A percentile compares a stretch with the other conserved stretches of the same genome.
These are phyloP conservation scores for Suillus cothurnatus DNA, from an alignment of 768 basidiomycete species.

Conservation along the genomic window DNA sequence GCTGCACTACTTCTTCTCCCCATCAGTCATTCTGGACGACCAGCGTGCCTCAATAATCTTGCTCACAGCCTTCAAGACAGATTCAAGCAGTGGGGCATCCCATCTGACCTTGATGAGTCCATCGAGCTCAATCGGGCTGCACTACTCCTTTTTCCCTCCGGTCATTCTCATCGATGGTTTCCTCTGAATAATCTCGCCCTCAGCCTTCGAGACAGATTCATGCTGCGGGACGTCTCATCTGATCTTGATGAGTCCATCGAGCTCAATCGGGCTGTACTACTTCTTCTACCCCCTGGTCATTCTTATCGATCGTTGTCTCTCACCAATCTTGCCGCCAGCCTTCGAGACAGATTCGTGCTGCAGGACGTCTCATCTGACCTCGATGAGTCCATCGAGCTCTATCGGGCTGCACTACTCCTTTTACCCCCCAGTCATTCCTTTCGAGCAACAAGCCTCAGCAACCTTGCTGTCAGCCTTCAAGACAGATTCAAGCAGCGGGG, in stretches of 20 bases:
- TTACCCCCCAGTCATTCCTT: neutral
- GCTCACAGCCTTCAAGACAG: too few relatives aligned
- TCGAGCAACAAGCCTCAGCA: neutral
- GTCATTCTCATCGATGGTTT: neutral
- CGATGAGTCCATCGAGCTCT: too few relatives aligned
- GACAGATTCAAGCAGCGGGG: neutral
- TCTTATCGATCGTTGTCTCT: neutral
- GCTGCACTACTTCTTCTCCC: too few relatives aligned
- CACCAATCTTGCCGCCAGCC: too few relatives aligned
- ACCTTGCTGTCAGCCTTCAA: neutral
- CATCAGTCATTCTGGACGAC: too few relatives aligned
- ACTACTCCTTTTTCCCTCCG: neutral
- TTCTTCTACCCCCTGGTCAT: neutral
- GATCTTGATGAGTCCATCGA: neutral
- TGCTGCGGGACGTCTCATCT: neutral
- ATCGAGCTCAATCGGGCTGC: neutral
- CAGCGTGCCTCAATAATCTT: too few relatives aligned
- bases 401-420: neutral
- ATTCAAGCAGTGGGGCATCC: too few relatives aligned
- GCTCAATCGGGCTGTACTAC: neutral
- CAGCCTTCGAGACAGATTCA: neutral
- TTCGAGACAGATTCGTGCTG: too few relatives aligned
- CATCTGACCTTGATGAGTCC: neutral
- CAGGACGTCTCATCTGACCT: too few relatives aligned
- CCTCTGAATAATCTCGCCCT: neutral